A percentile compares a stretch with the other conserved stretches of the same genome.
Evolutionary conservation across 805 yeast species (phyloP).

Genomic region (Candida boleticola): DNA sequence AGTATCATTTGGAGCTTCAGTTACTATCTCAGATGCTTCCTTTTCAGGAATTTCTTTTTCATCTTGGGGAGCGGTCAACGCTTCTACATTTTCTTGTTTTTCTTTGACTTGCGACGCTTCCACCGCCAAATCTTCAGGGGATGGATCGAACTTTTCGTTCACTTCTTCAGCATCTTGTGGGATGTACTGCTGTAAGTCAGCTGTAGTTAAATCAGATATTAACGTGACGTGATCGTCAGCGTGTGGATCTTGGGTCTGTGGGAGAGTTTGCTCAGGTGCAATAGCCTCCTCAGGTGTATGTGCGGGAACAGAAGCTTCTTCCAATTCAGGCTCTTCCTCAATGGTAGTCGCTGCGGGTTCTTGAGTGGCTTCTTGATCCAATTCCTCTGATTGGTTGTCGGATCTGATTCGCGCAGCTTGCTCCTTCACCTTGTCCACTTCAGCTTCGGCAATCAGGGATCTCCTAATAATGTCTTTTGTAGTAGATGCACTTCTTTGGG

Average conservation of each 20-base stretch:
- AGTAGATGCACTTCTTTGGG: neutral
- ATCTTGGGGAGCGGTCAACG: too few relatives aligned
- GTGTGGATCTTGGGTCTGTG: neutral
- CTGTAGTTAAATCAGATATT: slow-evolving; percentile 12
- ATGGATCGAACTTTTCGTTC: slow-evolving; percentile 7
- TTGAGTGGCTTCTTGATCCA: neutral
- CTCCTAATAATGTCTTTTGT: neutral
- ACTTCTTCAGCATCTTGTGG: slow-evolving; percentile 9
- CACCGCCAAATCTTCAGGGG: slow-evolving; percentile 9
- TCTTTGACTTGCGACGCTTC: neutral
- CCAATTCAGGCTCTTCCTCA: neutral
- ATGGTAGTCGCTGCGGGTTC: neutral
- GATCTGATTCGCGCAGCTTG: neutral
- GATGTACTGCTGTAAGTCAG: slow-evolving; percentile 15
- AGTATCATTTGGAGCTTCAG: neutral
- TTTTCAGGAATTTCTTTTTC: neutral
- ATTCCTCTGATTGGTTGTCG: neutral
- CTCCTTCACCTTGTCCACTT: too few relatives aligned
- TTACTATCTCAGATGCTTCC: neutral
- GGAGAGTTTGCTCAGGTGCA: neutral
- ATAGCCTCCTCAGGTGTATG: neutral
- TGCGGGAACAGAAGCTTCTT: neutral
- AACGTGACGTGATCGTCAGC: slow-evolving; percentile 12
- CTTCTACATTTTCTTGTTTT: neutral
- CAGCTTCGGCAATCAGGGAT: slow-evolving; percentile 1